Conservation (phyloP, 2,329 filamentous ascomycete genomes). For the Periglandula ipomoeae region DNA sequence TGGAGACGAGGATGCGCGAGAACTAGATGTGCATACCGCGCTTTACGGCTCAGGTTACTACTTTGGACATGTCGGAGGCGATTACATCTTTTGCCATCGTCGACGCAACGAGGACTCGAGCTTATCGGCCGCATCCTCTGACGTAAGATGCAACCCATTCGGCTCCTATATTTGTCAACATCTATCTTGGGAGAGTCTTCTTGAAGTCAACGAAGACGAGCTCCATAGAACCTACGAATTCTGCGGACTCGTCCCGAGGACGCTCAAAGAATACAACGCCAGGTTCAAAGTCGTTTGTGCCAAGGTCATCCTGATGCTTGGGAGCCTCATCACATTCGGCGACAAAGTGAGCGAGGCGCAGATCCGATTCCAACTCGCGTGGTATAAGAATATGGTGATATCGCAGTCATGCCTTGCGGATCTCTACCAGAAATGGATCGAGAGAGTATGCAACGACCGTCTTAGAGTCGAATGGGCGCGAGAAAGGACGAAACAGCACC, state of each 20-base stretch:
- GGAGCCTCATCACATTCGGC: constrained; percentile 11
- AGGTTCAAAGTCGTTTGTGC: constrained; percentile 10
- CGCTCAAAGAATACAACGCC: constrained; percentile 9
- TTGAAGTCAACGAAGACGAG: background rate
- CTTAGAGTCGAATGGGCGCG: background rate
- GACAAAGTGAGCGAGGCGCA: background rate
- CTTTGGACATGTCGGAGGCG: constrained; percentile 15
- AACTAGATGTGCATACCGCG: background rate
- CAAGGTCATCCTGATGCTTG: constrained; percentile 11
- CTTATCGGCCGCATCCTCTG: background rate
- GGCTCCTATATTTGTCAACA: background rate
- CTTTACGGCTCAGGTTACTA: constrained; percentile 14
- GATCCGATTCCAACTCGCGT: background rate
- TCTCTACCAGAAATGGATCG: background rate
- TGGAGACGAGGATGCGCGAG: background rate
- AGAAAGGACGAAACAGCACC: background rate
- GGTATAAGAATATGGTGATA: background rate
- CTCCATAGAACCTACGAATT: constrained; percentile 7
- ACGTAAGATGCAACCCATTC: background rate
- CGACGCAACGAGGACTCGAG: background rate
- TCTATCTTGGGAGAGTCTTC: background rate
- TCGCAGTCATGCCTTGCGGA: background rate
- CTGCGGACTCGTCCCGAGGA: constrained; percentile 16
- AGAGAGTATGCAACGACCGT: background rate
- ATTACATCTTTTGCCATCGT: constrained; percentile 19